Conservation (phyloP, 352 stramenopile species). For the Phytophthora fragariae region DNA sequence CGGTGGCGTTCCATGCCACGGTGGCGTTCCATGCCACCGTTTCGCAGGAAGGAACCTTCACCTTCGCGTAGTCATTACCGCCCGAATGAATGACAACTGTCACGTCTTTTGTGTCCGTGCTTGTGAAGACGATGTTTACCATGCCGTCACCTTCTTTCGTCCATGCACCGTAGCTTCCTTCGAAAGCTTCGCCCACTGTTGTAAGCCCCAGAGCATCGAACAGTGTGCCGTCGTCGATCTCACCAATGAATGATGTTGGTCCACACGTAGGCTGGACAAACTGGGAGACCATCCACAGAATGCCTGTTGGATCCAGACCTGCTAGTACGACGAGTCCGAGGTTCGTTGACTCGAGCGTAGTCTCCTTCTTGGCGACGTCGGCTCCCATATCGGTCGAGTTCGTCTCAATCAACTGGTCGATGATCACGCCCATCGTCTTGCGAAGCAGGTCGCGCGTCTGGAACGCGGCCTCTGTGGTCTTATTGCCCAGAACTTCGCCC, state of each 20-base stretch:
- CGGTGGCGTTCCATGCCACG: slow-evolving; percentile 42
- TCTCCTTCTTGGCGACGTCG: slow-evolving; percentile 39
- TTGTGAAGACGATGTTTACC: slow-evolving; percentile 47
- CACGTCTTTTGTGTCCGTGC: slow-evolving; percentile 31
- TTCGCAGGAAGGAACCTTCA: slow-evolving; percentile 40
- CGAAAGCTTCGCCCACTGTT: slow-evolving; percentile 52
- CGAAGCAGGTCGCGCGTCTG: slow-evolving; percentile 30
- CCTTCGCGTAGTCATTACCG: slow-evolving; percentile 37
- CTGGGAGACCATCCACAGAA: slow-evolving; percentile 53
- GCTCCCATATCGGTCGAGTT: slow-evolving; percentile 35
- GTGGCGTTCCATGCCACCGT: slow-evolving; percentile 46
- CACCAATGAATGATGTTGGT: slow-evolving; percentile 51
- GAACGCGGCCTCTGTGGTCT: slow-evolving; percentile 24
- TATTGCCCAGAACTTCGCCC: slow-evolving; percentile 33
- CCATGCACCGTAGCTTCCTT: slow-evolving; percentile 46
- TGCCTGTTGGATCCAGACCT: slow-evolving; percentile 55
- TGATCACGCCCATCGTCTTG: slow-evolving; percentile 43
- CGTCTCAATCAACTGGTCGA: slow-evolving; percentile 55
- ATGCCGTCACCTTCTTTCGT: slow-evolving; percentile 44
- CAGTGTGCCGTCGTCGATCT: slow-evolving; percentile 53
- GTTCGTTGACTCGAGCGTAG: slow-evolving; percentile 47
- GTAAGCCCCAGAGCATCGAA: slow-evolving; percentile 35
- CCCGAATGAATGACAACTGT: slow-evolving; percentile 42
- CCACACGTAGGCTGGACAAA: slow-evolving; percentile 70
- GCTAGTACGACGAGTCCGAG: slow-evolving; percentile 53